Evolutionary conservation across 2,329 filamentous ascomycete species (phyloP).

Genomic region (Ascosphaera apis): DNA sequence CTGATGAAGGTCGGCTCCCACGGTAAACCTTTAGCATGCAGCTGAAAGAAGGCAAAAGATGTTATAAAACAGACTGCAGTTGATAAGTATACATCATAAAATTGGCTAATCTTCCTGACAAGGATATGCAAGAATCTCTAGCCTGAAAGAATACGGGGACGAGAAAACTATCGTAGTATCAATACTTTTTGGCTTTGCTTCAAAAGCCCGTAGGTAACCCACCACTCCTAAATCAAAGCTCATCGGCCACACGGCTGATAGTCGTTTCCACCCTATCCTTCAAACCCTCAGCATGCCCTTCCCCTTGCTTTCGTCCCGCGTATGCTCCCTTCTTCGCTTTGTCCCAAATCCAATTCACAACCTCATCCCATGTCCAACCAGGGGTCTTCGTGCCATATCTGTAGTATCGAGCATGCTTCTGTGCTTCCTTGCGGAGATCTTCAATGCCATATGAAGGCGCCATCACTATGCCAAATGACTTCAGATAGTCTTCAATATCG

Average conservation of each 20-base stretch:
- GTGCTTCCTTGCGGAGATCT: constrained; percentile 45
- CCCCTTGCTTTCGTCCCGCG: constrained; percentile 24
- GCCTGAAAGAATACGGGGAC: too few species aligned
- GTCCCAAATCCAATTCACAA: constrained; percentile 20
- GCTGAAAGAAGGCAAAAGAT: too few species aligned
- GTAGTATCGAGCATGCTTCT: constrained; percentile 54
- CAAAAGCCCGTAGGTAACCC: constrained; percentile 3
- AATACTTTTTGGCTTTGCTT: background rate
- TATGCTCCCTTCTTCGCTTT: constrained; percentile 26
- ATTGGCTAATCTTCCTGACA: too few species aligned
- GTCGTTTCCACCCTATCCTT: constrained; percentile 24
- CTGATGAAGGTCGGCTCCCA: too few species aligned
- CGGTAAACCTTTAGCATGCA: too few species aligned
- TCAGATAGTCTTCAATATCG: constrained; percentile 57
- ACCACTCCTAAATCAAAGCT: constrained; percentile 12
- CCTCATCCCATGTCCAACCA: too few species aligned
- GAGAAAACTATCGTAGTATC: too few species aligned
- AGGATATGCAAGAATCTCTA: too few species aligned
- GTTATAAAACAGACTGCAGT: too few species aligned
- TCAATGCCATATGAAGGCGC: constrained; percentile 47
- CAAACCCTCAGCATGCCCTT: constrained; percentile 23
- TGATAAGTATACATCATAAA: too few species aligned
- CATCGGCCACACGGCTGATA: constrained; percentile 12
- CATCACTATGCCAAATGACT: constrained; percentile 48
- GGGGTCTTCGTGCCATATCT: constrained; percentile 39